These are phyloP conservation scores for Volvox reticuliferus DNA, from an alignment of 139 green algal genomes.

Conservation along the genomic window DNA sequence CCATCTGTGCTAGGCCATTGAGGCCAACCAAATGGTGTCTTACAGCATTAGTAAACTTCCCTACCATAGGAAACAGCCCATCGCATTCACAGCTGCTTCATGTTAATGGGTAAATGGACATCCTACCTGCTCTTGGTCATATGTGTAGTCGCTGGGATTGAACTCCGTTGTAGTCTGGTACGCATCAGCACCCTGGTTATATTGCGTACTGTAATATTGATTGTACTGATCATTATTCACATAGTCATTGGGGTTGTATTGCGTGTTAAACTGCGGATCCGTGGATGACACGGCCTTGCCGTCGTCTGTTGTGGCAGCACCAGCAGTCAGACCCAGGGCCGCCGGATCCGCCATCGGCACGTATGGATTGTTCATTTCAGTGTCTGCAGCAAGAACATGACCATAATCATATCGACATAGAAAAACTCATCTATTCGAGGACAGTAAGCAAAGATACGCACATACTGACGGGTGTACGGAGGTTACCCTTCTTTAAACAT, in stretches of 20 bases:
- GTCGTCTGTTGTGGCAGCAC: neutral
- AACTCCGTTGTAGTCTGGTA: constrained; percentile 46
- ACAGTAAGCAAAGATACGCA: too few relatives aligned
- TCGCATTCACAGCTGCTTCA: too few relatives aligned
- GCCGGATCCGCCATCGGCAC: constrained; percentile 36
- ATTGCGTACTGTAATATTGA: constrained; percentile 32
- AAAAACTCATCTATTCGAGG: too few relatives aligned
- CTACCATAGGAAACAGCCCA: too few relatives aligned
- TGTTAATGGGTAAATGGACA: neutral
- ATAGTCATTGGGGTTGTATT: constrained; percentile 41
- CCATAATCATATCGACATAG: too few relatives aligned
- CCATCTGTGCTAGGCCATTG: too few relatives aligned
- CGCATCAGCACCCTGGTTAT: constrained; percentile 15
- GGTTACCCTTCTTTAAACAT: too few relatives aligned
- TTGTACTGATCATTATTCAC: constrained; percentile 42
- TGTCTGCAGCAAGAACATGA: constrained; percentile 7
- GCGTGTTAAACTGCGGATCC: constrained; percentile 5
- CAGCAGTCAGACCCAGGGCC: neutral
- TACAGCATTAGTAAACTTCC: too few relatives aligned
- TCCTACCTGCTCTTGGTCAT: constrained; percentile 39
- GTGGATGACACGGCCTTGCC: neutral
- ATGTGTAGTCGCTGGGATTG: constrained; percentile 24
- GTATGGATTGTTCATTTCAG: constrained; percentile 45
- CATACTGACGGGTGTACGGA: too few relatives aligned
- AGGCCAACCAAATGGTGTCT: too few relatives aligned